Conservation (phyloP, 2,329 filamentous ascomycete species). For the Ophiocordyceps sinensis region DNA sequence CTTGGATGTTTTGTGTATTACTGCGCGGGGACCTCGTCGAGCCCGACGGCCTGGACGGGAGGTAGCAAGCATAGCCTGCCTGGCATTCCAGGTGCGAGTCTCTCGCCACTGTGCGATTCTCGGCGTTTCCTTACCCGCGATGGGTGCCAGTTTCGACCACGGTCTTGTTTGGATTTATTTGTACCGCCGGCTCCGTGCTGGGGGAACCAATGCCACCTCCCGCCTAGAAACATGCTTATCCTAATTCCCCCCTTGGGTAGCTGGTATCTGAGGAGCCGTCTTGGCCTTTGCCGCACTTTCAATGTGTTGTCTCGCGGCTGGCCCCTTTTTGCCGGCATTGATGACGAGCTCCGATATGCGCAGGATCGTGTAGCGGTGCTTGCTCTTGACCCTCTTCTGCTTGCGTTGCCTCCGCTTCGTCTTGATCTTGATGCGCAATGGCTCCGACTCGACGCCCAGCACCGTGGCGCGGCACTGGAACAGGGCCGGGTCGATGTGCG, state of each 20-base stretch:
- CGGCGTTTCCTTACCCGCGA: not conserved
- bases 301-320: conserved; percentile 6
- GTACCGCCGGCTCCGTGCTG: not conserved
- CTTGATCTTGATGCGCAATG: conserved; percentile 64
- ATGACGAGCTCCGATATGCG: conserved; percentile 68
- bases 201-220: not conserved
- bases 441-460: conserved; percentile 70
- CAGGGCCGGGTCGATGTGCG: conserved; percentile 70
- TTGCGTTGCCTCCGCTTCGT: conserved; percentile 65
- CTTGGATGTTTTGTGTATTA: conserved; percentile 7
- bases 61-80: conserved; percentile 4
- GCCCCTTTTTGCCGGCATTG: conserved; percentile 17
- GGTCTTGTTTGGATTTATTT: not conserved
- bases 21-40: not conserved
- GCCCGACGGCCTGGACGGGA: conserved; percentile 1
- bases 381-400: conserved; percentile 67
- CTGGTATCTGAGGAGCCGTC: not conserved
- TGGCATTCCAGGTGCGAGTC: conserved; percentile 3
- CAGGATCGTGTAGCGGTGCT: conserved; percentile 80
- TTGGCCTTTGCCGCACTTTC: conserved; percentile 8
- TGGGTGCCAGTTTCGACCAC: no score
- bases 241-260: not conserved
- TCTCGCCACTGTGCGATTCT: not conserved
- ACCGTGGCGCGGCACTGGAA: conserved; percentile 81
- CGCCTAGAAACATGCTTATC: not conserved